Evolutionary conservation across 495 filamentous ascomycete genomes (phyloP), one percentile per base, ranked within the genome.

Genomic region (Neurospora sp.): DNA sequence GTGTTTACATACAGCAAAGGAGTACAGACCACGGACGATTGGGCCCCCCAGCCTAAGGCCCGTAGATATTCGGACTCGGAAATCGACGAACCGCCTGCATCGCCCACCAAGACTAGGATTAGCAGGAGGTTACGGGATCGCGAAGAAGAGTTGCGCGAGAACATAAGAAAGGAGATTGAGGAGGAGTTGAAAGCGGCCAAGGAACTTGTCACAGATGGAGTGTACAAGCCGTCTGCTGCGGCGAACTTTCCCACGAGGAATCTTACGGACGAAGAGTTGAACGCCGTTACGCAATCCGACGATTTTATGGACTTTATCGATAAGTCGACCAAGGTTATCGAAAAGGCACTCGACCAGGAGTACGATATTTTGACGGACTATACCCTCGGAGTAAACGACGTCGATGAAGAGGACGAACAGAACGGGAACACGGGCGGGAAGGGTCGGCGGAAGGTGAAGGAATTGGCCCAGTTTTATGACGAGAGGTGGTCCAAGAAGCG

Each of bases 361-460:
- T 99, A 98, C 80, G 95, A 99, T 80, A 92, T 99, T 61, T 83
- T 99, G 44, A 94, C 94, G 68, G 94, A 98, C 81, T 99, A 99
- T 83, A 91, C 93, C 61, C 84, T 96, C 3, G 91, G 92, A 69
- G 89, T 89, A 11, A 86, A 88, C 71, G 90, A 89, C 5, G 84
- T 92, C 39, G 88, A 94, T 73, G 92, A 92, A 69, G 93, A 96
- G 70, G 95, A 97, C 77, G 94, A 96, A 75, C 92, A 93, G 76
- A 88, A 87, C 40, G 88, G 87, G 9, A 90, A 88, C 68, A 87
- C 85, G 5, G 86, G 88, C 53, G 92, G 91, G 14, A 93, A 92
- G 79, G 92, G 91, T 69, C 89, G 91, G 46, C 88, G 93, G 76
- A 87, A 91, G 42, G 90, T 98, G 73, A 92, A 90, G 78, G 94